phyloP scores from a whole-genome alignment of 1,284 basidiomycete species.

The Pisolithus thermaeus region DNA sequence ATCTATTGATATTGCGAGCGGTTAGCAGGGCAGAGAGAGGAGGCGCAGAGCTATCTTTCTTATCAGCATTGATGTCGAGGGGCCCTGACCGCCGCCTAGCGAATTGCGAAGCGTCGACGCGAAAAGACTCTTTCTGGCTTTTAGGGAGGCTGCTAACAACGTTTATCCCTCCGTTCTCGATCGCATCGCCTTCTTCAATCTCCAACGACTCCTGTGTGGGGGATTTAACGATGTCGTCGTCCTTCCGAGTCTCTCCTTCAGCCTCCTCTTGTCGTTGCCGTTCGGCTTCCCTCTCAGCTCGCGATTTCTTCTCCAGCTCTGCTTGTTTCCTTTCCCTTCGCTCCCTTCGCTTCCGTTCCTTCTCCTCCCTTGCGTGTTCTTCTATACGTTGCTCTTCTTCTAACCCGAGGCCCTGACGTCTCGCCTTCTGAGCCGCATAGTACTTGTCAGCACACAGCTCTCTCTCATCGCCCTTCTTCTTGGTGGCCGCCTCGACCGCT shows the following conservation, averaged over 20 bases:
- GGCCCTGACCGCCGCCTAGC: slow-evolving; percentile 57
- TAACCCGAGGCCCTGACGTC: slow-evolving; percentile 85
- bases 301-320: slow-evolving; percentile 27
- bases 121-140: slow-evolving; percentile 46
- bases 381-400: slow-evolving; percentile 31
- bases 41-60: slow-evolving; percentile 61
- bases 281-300: too few relatives aligned
- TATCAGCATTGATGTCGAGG: slow-evolving; percentile 79
- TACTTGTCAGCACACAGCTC: slow-evolving; percentile 93
- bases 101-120: slow-evolving; percentile 53
- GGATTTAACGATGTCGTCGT: too few relatives aligned
- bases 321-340: slow-evolving; percentile 27
- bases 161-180: slow-evolving; percentile 29
- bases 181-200: slow-evolving; percentile 35
- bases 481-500: slow-evolving; percentile 54
- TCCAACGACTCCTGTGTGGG: slow-evolving; percentile 12
- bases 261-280: too few relatives aligned
- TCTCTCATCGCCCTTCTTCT: slow-evolving; percentile 47
- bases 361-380: slow-evolving; percentile 24
- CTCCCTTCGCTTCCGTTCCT: slow-evolving; percentile 27
- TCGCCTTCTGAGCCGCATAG: slow-evolving; percentile 94
- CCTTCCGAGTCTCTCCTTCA: too few relatives aligned
- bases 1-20: too few relatives aligned
- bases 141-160: slow-evolving; percentile 33
- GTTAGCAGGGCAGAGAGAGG: slow-evolving; percentile 38